A percentile compares a stretch with the other conserved stretches of the same genome.
Evolutionary conservation across 2,329 filamentous ascomycete genomes (phyloP).

Genomic region (Cadophora sp.): DNA sequence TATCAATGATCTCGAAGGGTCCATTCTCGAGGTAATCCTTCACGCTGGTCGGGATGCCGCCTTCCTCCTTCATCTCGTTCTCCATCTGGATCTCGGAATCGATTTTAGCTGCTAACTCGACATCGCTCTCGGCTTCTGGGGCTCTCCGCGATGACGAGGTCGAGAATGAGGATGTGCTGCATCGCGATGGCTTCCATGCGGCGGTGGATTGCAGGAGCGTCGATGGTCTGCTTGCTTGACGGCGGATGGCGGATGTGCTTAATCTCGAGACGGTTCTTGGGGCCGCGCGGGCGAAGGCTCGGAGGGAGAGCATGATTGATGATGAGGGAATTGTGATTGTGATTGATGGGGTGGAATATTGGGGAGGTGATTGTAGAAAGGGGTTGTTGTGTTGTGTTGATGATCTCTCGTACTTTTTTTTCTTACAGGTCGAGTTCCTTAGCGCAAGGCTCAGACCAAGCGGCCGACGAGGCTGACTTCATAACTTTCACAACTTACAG

Average conservation of each 20-base stretch:
- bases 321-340: background rate
- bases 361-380: background rate
- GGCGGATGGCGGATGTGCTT: slow-evolving; percentile 16
- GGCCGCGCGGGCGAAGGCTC: slow-evolving; percentile 69
- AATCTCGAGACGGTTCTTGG: slow-evolving; percentile 67
- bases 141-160: slow-evolving; percentile 53
- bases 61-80: slow-evolving; percentile 74
- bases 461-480: slow-evolving; percentile 7
- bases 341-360: background rate
- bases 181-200: slow-evolving; percentile 39
- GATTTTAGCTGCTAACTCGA: slow-evolving; percentile 86
- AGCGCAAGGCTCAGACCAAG: background rate
- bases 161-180: slow-evolving; percentile 43
- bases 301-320: slow-evolving; percentile 70
- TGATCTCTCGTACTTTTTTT: slow-evolving; percentile 11
- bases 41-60: slow-evolving; percentile 77
- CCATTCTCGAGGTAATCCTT: slow-evolving; percentile 89
- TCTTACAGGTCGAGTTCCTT: background rate
- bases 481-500: background rate
- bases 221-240: slow-evolving; percentile 18
- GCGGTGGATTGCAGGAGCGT: slow-evolving; percentile 37
- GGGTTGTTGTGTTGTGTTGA: background rate
- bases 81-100: slow-evolving; percentile 85
- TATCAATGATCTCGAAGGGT: slow-evolving; percentile 83
- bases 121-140: slow-evolving; percentile 62